Base-by-base conservation (phyloP, 2,329 filamentous ascomycete genomes). In the Fusarium sarcochroum region DNA sequence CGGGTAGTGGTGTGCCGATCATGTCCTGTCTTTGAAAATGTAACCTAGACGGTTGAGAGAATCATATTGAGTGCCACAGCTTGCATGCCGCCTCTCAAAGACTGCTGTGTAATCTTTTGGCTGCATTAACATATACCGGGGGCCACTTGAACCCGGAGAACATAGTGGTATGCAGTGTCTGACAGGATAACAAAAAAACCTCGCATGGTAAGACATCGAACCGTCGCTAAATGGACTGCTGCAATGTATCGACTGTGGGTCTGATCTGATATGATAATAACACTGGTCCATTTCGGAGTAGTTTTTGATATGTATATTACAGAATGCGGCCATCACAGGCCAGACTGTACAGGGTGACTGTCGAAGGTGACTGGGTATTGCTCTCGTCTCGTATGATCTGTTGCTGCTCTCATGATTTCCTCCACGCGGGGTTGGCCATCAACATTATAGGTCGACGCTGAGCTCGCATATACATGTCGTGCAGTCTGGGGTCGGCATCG, bases 401-500 rank as follows among this genome's bases (percentile, higher is more conserved):
- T 65, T 55, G 51, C 32, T 44, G 56, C 40, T 71, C 58, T 70
- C 50, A 74, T 71, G 73, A 66, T 63, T 73, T 75, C 76, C 66
- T 78, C 80, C 80, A 81, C 21, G 76, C 77, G n/a, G 77, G 75
- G 52, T 78, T 77, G 40, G 79, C 78, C 76, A 75, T 76, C 73
- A 80, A 62, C 34, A 97, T 89, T 75, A 95, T 89, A 23, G 94
- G 93, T 67, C 89, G 87, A 74, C 91, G 86, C 72, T 91, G 89
- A 50, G 92, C 90, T 78, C 89, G 88, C 72, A 89, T 87, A 82
- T 95, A 97, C 59, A 92, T 89, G 77, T 94, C 88, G 71, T 89
- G 86, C 61, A 91, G 85, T 74, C 92, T 90, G 37, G 91, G 90
- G 42, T 93, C 93, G 69, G 93, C 90, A 74, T 99, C 96, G 63